Base-by-base conservation (phyloP, 495 filamentous ascomycete species). In the Clohesyomyces aquaticus region DNA sequence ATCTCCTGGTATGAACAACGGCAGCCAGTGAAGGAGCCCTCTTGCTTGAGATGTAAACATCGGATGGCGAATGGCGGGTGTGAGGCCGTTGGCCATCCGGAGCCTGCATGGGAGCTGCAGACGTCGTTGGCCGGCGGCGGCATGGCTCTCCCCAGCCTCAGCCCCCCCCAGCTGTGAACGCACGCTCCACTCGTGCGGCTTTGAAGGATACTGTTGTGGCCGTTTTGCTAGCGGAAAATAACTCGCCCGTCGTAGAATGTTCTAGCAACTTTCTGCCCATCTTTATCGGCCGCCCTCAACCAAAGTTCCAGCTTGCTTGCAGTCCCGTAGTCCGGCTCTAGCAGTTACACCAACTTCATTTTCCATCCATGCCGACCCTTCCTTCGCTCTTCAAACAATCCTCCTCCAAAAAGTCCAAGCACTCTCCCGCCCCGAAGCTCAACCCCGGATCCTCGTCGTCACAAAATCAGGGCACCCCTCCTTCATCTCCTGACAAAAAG, bases 401-500 rank as follows among this genome's bases (percentile, higher is more conserved):
- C 46, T 52, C 46, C 27, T 57, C 59, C 54, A 60, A 59, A 22
- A 70, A 70, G 56, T 62, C 64, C 22, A 70, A 70, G 58, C 55
- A 66, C 32, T 42, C 38, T 38, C 47, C 46, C 57, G 19, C 58
- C 29, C 63, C 55, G 29, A 22, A 18, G 23, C 52, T 61, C 22
- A 22, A 19, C 22, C 57, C 50, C 57, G 50, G 57, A 52, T 54
- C 64, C 64, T 46, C 49, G 22, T 55, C 64, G 25, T 43, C 35
- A 11, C 45, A 29, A 9, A 45, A 35, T 22, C 58, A 38, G 59
- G 68, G 59, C 26, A 67, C 68, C 50, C 68, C 68, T 55, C 68
- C 68, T 38, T 60, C 63, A n/a, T 70, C 67, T 35, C 67, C 67
- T 59, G 67, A 70, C 56, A 70, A 69, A 62, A 69, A 62, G 32